phyloP scores from a whole-genome alignment of 179 eudicot genomes.

The Beta lomatogona region DNA sequence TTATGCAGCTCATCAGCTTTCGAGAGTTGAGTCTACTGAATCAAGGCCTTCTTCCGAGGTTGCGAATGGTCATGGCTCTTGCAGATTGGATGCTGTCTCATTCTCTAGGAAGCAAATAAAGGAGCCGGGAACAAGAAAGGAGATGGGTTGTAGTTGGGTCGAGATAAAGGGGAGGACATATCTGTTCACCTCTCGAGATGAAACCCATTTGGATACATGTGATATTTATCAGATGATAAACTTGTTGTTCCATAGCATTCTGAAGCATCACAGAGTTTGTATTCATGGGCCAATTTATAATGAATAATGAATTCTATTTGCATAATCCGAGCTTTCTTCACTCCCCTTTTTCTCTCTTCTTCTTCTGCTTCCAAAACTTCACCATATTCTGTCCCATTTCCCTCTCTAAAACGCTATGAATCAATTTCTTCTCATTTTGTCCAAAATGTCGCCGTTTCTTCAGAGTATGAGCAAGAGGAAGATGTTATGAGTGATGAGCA shows the following conservation, averaged over 20 bases:
- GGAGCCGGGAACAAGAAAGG: constrained; percentile 26
- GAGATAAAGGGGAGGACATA: constrained; percentile 32
- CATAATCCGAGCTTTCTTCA: neutral
- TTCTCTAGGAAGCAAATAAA: constrained; percentile 22
- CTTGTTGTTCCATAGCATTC: constrained; percentile 22
- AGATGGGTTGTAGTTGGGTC: constrained; percentile 42
- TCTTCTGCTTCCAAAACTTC: constrained; percentile 11
- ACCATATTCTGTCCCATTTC: constrained; percentile 21
- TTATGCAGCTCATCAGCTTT: constrained; percentile 28
- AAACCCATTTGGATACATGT: constrained; percentile 26
- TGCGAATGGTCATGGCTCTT: constrained; percentile 21
- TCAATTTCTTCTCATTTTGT: constrained; percentile 39
- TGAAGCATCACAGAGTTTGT: constrained; percentile 11
- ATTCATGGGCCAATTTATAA: neutral
- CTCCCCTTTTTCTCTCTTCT: constrained; percentile 29
- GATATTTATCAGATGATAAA: constrained; percentile 24
- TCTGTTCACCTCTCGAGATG: constrained; percentile 28
- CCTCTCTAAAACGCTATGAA: constrained; percentile 18
- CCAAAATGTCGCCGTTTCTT: constrained; percentile 50
- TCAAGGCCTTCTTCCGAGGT: constrained; percentile 28
- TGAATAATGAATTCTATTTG: neutral
- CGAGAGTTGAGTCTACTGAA: constrained; percentile 32
- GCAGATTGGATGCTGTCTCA: constrained; percentile 19
- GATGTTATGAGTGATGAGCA: constrained; percentile 28
- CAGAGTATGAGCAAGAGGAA: constrained; percentile 57